Evolutionary conservation across 2,329 filamentous ascomycete species (phyloP).

Genomic region (Trichoderma hamatum): DNA sequence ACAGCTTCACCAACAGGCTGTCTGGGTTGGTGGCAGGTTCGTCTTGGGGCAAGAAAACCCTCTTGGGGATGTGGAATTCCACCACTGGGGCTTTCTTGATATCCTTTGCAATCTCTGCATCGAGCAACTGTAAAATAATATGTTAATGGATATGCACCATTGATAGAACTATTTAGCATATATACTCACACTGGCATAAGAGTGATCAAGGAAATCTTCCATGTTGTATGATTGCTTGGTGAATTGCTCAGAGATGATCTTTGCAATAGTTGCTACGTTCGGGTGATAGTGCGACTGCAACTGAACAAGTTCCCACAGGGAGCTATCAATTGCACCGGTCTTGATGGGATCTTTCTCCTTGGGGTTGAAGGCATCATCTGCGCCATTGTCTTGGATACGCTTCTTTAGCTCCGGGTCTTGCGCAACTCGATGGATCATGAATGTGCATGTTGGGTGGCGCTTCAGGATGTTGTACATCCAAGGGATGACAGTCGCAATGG

Average conservation of each 20-base stretch:
- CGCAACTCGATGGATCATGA: conserved; percentile 86
- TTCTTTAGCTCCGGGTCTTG: conserved; percentile 61
- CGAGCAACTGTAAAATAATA: conserved; percentile 65
- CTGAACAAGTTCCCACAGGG: conserved; percentile 91
- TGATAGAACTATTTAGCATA: neutral
- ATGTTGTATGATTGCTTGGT: conserved; percentile 93
- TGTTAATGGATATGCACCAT: conserved; percentile 38
- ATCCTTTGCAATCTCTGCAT: conserved; percentile 80
- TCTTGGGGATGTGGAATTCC: conserved; percentile 92
- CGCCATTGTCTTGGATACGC: conserved; percentile 61
- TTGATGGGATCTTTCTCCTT: conserved; percentile 80
- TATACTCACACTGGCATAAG: conserved; percentile 73
- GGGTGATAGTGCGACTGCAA: conserved; percentile 94
- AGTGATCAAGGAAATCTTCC: conserved; percentile 97
- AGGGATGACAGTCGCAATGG: conserved; percentile 84
- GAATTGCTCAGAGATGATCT: conserved; percentile 94
- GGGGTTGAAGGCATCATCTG: conserved; percentile 74
- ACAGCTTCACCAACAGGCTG: conserved; percentile 61
- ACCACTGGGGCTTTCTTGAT: conserved; percentile 86
- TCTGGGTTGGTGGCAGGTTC: conserved; percentile 52
- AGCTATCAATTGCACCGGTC: conserved; percentile 86
- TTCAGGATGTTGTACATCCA: conserved; percentile 96
- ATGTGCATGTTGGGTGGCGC: conserved; percentile 85
- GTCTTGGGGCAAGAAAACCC: conserved; percentile 66
- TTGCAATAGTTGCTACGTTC: conserved; percentile 90